A percentile compares a stretch with the other conserved stretches of the same genome.
Conservation (phyloP, 306 rosid genomes). For the Cucumis sativus region DNA sequence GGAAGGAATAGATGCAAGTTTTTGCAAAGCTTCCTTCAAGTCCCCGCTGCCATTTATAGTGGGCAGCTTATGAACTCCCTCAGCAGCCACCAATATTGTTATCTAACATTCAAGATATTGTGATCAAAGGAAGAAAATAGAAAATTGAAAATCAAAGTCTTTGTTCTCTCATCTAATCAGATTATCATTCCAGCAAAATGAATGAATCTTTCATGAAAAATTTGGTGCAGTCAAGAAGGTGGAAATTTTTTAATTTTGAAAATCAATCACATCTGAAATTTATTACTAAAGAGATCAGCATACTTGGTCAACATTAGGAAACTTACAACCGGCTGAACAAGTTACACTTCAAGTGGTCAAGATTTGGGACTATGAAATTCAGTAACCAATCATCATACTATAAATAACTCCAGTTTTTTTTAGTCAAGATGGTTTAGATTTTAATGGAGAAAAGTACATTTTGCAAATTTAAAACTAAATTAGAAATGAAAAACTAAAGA, state of each 20-base stretch:
- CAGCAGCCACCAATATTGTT: slow-evolving; percentile 90
- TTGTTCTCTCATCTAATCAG: neutral
- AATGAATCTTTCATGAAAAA: neutral
- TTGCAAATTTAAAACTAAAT: neutral
- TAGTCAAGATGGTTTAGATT: neutral
- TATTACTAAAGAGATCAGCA: no score
- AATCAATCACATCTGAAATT: no score
- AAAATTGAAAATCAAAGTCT: neutral
- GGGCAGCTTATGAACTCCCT: slow-evolving; percentile 82
- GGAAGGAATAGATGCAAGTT: slow-evolving; percentile 82
- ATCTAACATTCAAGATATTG: slow-evolving; percentile 32
- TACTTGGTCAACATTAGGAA: no score
- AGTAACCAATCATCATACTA: neutral
- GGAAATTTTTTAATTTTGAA: no score
- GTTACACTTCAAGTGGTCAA: no score
- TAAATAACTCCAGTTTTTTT: neutral
- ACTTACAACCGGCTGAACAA: no score
- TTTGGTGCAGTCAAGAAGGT: no score
- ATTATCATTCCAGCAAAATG: neutral
- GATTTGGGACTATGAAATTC: neutral
- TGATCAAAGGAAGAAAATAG: neutral
- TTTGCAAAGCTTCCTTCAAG: slow-evolving; percentile 90
- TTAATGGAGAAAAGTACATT: neutral
- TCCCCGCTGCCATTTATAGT: slow-evolving; percentile 74
- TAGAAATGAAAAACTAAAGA: neutral